Evolutionary conservation across 1,284 basidiomycete genomes (phyloP).

Genomic region (Schizophyllum commune): DNA sequence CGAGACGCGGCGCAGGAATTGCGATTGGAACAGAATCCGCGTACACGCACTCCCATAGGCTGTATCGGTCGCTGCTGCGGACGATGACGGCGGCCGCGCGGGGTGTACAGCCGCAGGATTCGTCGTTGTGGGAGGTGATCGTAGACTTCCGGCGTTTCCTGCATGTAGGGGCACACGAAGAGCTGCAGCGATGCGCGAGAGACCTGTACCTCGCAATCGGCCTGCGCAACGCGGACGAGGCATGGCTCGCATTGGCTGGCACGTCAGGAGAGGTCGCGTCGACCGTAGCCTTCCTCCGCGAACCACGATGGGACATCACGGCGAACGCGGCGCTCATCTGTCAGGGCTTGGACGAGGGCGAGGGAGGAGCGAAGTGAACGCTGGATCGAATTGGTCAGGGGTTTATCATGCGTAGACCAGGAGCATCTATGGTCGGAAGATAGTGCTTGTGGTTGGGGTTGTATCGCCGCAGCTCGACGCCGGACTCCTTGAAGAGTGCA

Average conservation of each 20-base stretch:
- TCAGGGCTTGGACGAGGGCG: background rate
- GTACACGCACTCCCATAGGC: slow-evolving; percentile 70
- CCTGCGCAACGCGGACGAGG: slow-evolving; percentile 63
- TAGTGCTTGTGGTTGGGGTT: slow-evolving; percentile 23
- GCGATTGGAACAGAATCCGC: slow-evolving; percentile 58
- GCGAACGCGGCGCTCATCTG: slow-evolving; percentile 41
- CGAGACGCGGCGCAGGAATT: slow-evolving; percentile 36
- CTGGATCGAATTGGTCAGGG: background rate
- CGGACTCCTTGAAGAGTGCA: slow-evolving; percentile 67
- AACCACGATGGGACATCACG: slow-evolving; percentile 53
- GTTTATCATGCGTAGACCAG: background rate
- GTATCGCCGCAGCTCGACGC: slow-evolving; percentile 69
- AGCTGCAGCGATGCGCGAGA: slow-evolving; percentile 61
- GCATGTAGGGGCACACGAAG: slow-evolving; percentile 54
- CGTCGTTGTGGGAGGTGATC: slow-evolving; percentile 72
- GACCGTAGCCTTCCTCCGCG: slow-evolving; percentile 42
- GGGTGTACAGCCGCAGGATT: slow-evolving; percentile 63
- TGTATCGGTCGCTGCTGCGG: slow-evolving; percentile 64
- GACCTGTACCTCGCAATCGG: slow-evolving; percentile 57
- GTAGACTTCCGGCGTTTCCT: slow-evolving; percentile 71
- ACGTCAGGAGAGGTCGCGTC: slow-evolving; percentile 38
- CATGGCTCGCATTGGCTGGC: slow-evolving; percentile 70
- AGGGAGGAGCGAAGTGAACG: background rate
- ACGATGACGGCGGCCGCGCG: slow-evolving; percentile 63
- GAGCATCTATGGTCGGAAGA: slow-evolving; percentile 1